Percentiles rank a stretch among this genome's conserved stretches.
Evolutionary conservation across 1,284 basidiomycete genomes (phyloP).

Genomic region (Phylloporus gajari): DNA sequence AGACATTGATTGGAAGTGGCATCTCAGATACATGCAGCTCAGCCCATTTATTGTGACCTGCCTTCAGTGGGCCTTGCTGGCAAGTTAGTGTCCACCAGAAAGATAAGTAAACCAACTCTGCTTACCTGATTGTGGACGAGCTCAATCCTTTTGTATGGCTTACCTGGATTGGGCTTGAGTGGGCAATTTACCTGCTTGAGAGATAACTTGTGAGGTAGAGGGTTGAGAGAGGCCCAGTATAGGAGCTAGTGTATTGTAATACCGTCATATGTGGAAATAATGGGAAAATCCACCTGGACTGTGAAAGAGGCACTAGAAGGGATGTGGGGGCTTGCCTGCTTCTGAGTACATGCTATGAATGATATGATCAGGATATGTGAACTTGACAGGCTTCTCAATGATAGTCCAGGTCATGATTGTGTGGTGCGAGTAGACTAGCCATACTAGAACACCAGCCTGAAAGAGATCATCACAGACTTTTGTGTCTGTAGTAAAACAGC

Average conservation of each 20-base stretch:
- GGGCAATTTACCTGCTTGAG: slow-evolving; percentile 8
- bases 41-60: slow-evolving; percentile 14
- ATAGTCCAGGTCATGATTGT: not conserved
- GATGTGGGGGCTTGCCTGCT: not conserved
- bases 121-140: not conserved
- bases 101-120: not conserved
- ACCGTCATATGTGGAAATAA: not conserved
- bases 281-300: not conserved
- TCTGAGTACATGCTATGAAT: slow-evolving; percentile 9
- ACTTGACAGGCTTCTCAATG: slow-evolving; percentile 2
- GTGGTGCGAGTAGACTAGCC: not conserved
- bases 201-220: not conserved
- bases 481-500: slow-evolving; percentile 6
- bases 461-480: slow-evolving; percentile 1
- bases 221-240: not conserved
- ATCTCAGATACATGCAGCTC: slow-evolving; percentile 5
- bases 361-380: slow-evolving; percentile 8
- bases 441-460: slow-evolving; percentile 10
- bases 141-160: not conserved
- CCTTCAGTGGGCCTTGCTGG: not conserved
- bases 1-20: not conserved
- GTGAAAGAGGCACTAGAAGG: slow-evolving; percentile 10
- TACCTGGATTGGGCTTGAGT: not conserved
- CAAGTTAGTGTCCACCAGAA: not conserved
- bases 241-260: not conserved